Conservation (phyloP, 768 basidiomycete genomes). For the Clitopilus hobsonii region DNA sequence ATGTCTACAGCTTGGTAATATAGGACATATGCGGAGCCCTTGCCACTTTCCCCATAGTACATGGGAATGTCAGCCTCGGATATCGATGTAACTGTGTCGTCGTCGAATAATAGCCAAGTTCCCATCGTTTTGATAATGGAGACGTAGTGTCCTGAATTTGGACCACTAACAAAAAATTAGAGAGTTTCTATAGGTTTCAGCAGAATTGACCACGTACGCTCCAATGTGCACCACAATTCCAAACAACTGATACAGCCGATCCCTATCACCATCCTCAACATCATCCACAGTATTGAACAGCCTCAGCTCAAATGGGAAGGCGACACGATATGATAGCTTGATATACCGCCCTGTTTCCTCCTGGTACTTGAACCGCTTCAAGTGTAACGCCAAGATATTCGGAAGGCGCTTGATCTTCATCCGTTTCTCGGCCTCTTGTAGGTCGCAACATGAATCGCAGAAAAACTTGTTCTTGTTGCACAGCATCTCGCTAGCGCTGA, state of each 20-base stretch:
- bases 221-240: slow-evolving; percentile 99
- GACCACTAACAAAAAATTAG: slow-evolving; percentile 55
- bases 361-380: slow-evolving; percentile 99
- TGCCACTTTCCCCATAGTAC: slow-evolving; percentile 89
- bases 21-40: slow-evolving; percentile 91
- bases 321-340: slow-evolving; percentile 95
- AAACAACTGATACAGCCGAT: slow-evolving; percentile 84
- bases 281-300: slow-evolving; percentile 98
- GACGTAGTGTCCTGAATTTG: slow-evolving; percentile 98
- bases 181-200: slow-evolving; percentile 8
- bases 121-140: slow-evolving; percentile 86
- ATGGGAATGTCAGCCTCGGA: slow-evolving; percentile 86
- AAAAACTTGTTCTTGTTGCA: slow-evolving; percentile 98
- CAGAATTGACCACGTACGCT: slow-evolving; percentile 57
- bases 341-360: slow-evolving; percentile 87
- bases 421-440: slow-evolving; percentile 97
- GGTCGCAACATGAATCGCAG: slow-evolving; percentile 93
- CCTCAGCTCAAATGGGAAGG: slow-evolving; percentile 91
- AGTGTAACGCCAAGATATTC: slow-evolving; percentile 90
- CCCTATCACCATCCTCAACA: slow-evolving; percentile 73
- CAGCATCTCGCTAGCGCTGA: slow-evolving; percentile 97
- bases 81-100: slow-evolving; percentile 86
- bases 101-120: slow-evolving; percentile 92
- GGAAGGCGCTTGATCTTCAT: slow-evolving; percentile 99
- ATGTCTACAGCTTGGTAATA: slow-evolving; percentile 96